Conservation (phyloP, 352 stramenopile genomes). For the Pythium dissimile region DNA sequence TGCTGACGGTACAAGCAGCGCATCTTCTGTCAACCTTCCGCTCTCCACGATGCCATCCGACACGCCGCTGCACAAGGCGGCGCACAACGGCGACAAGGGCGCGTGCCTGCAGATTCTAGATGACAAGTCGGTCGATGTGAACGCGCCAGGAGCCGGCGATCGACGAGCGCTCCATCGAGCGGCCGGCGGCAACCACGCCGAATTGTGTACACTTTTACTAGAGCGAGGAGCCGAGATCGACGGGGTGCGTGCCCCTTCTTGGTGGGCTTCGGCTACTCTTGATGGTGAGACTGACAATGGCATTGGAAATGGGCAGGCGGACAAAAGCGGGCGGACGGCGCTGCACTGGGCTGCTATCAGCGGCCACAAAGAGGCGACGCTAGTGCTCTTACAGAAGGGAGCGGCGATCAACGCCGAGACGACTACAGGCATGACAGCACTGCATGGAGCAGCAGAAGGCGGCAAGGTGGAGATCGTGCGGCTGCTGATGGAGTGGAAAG, state of each 20-base stretch:
- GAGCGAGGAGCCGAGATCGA: slow-evolving; percentile 87
- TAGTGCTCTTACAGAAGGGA: slow-evolving; percentile 82
- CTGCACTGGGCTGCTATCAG: slow-evolving; percentile 93
- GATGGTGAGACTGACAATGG: neutral
- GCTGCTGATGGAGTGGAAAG: slow-evolving; percentile 89
- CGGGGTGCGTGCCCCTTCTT: slow-evolving; percentile 51
- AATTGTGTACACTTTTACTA: slow-evolving; percentile 84
- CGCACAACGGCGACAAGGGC: slow-evolving; percentile 88
- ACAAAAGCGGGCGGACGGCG: slow-evolving; percentile 91
- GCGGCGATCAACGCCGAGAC: slow-evolving; percentile 89
- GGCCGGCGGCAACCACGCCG: slow-evolving; percentile 85
- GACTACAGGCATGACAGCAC: slow-evolving; percentile 86
- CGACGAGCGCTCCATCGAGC: slow-evolving; percentile 85
- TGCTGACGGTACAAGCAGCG: too few species aligned
- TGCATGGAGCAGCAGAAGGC: slow-evolving; percentile 88
- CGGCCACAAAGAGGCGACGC: slow-evolving; percentile 88
- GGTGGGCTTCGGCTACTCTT: neutral
- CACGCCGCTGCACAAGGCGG: slow-evolving; percentile 88
- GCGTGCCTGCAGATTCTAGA: slow-evolving; percentile 85
- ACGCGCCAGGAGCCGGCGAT: slow-evolving; percentile 82
- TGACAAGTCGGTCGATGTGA: slow-evolving; percentile 87
- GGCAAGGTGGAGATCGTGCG: slow-evolving; percentile 91
- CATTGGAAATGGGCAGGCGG: slow-evolving; percentile 44
- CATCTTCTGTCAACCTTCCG: neutral
- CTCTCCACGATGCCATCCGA: slow-evolving; percentile 91